Percentiles rank a stretch among this genome's conserved stretches.
Evolutionary conservation across 768 basidiomycete species (phyloP).

Genomic region (Suillus brevipes): DNA sequence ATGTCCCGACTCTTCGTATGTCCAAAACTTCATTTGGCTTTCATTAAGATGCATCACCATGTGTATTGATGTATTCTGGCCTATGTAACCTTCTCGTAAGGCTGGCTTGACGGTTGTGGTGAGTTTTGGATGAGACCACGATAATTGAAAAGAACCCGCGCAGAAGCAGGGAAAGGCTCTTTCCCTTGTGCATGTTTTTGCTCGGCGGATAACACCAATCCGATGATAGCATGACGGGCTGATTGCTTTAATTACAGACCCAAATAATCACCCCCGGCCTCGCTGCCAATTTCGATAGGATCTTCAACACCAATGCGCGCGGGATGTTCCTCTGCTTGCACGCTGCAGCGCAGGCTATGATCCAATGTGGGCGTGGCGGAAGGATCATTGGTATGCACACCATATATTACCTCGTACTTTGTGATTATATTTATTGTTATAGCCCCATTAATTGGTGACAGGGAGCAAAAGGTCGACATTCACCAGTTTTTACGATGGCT

Average conservation of each 20-base stretch:
- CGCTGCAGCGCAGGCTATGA: too few species aligned
- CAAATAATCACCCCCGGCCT: too few species aligned
- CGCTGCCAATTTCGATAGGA: too few species aligned
- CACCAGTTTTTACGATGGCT: background rate
- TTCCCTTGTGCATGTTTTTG: background rate
- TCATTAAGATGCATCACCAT: background rate
- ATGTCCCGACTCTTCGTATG: background rate
- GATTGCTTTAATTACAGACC: too few species aligned
- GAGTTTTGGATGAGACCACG: background rate
- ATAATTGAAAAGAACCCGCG: background rate
- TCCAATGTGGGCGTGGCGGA: too few species aligned
- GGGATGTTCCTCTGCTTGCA: too few species aligned
- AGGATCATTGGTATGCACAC: background rate
- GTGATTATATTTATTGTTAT: background rate
- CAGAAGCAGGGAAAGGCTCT: background rate
- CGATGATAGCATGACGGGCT: background rate
- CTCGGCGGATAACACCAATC: background rate
- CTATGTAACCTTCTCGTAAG: background rate
- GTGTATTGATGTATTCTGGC: background rate
- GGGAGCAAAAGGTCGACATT: constrained; percentile 11
- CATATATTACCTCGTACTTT: background rate
- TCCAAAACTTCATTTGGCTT: background rate
- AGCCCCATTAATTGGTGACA: constrained; percentile 30
- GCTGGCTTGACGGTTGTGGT: background rate
- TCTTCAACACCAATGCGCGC: too few species aligned